Evolutionary conservation across 2,329 filamentous ascomycete genomes (phyloP), one percentile per base, ranked within the genome.

Genomic region (Fusarium sp.): DNA sequence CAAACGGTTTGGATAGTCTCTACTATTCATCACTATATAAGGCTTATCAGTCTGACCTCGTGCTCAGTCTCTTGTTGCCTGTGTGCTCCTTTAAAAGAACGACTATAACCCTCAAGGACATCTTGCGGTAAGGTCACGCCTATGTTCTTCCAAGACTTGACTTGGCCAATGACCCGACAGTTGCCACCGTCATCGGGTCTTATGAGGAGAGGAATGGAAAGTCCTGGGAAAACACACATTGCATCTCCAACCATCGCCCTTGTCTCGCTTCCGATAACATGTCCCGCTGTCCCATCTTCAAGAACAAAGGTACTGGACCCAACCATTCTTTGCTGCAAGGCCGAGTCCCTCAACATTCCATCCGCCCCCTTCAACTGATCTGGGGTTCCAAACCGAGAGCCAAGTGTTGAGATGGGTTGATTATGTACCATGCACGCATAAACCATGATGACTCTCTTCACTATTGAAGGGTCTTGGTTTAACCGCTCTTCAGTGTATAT

Each of bases 381-480:
- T 0, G 3, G 1, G 0, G 26, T 31, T 1, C 42, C 49, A 11
- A 55, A 50, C 15, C 26, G 8, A 0, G 15, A 24, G 0, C 49
- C 32, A 0, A 64, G 34, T 0, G 35, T 32, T 3, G 44, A 24
- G 0, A 56, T 25, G 0, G 60, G 49, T 3, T 64, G 45, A 0
- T 4, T 3, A 0, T 64, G 41, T 0, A 61, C 26, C 49, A 64
- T 64, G 4, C 49, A 64, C 3, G 34, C 38, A 19, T 64, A 64
- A 0, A n/a, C 54, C 5, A 64, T 46, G 29, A 64, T 29, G 1
- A 64, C 36, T 4, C 54, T 50, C 7, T 47, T 10, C 9, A 58
- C 15, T 1, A 58, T 58, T 10, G 28, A 9, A 0, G 19, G 19
- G 19, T 19, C 19, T 19, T 39, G 2, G 2, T 40, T n/a, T 1